Evolutionary conservation across 2,329 filamentous ascomycete genomes (phyloP).

Genomic region (Beauveria brongniartii): DNA sequence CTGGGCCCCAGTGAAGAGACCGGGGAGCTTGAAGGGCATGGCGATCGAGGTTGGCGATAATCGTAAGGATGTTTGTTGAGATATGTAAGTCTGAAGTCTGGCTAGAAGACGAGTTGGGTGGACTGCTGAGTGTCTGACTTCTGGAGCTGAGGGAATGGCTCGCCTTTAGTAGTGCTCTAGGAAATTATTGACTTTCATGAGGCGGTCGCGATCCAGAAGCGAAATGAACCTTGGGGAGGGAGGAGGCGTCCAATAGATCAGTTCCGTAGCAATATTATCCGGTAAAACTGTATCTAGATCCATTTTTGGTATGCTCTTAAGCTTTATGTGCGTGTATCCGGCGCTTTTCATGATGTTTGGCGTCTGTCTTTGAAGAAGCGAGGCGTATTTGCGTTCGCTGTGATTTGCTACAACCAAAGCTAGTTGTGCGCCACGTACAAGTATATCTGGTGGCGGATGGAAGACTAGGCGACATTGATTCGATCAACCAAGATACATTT

Average conservation of each 20-base stretch:
- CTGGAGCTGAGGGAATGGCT: neutral
- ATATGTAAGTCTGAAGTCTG: neutral
- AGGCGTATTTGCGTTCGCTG: neutral
- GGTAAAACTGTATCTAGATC: neutral
- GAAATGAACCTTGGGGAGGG: neutral
- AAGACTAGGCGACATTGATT: too few relatives aligned
- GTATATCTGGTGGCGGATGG: neutral
- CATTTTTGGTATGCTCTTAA: neutral
- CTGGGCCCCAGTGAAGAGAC: neutral
- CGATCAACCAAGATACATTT: too few relatives aligned
- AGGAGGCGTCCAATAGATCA: neutral
- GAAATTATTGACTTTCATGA: neutral
- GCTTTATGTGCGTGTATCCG: neutral
- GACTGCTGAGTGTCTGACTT: too few relatives aligned
- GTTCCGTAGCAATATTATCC: neutral
- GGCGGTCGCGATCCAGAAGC: constrained; percentile 3
- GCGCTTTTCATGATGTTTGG: neutral
- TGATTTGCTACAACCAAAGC: neutral
- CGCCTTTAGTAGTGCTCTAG: neutral
- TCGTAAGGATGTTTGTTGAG: neutral
- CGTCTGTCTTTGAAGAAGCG: neutral
- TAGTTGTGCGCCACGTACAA: neutral
- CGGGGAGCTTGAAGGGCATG: neutral
- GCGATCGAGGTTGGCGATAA: neutral
- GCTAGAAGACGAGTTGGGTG: neutral